Evolutionary conservation across 2,329 filamentous ascomycete genomes (phyloP).

Genomic region (Botrytis medusae): DNA sequence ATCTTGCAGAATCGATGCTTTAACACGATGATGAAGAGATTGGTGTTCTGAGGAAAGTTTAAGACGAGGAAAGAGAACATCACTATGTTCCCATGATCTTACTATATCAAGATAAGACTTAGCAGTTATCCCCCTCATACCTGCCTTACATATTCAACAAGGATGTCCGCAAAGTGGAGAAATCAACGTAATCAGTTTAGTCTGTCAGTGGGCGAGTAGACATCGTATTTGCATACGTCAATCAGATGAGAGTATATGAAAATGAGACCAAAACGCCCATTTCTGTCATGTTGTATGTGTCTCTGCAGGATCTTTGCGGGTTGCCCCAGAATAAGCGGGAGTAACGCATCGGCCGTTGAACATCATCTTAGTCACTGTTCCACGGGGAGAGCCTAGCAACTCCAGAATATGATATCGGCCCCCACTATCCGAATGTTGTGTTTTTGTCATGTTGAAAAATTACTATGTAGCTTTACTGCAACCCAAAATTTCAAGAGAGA

Average conservation of each 20-base stretch:
- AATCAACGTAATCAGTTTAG: too few species aligned
- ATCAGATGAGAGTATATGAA: constrained; percentile 11
- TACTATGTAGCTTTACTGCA: not conserved
- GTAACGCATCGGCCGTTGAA: constrained; percentile 19
- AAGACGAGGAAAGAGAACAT: constrained; percentile 15
- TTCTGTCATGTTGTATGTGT: constrained; percentile 20
- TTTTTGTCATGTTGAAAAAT: not conserved
- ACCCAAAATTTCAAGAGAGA: not conserved
- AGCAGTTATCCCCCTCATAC: constrained; percentile 8
- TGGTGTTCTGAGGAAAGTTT: constrained; percentile 16
- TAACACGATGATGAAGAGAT: constrained; percentile 3
- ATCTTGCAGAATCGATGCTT: constrained; percentile 14
- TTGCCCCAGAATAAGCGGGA: constrained; percentile 19
- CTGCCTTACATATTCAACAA: constrained; percentile 4
- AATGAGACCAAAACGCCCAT: constrained; percentile 1
- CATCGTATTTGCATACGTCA: constrained; percentile 11
- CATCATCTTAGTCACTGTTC: constrained; percentile 15
- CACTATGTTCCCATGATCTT: constrained; percentile 15
- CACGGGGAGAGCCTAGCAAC: constrained; percentile 11
- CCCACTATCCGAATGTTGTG: constrained; percentile 14
- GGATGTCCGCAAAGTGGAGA: constrained; percentile 4
- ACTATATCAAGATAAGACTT: constrained; percentile 16
- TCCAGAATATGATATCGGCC: constrained; percentile 11
- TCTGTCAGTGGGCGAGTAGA: not conserved
- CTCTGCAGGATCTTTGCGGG: constrained; percentile 10